Evolutionary conservation across 352 stramenopile genomes (phyloP).

Genomic region (Thalassiosira hispida): DNA sequence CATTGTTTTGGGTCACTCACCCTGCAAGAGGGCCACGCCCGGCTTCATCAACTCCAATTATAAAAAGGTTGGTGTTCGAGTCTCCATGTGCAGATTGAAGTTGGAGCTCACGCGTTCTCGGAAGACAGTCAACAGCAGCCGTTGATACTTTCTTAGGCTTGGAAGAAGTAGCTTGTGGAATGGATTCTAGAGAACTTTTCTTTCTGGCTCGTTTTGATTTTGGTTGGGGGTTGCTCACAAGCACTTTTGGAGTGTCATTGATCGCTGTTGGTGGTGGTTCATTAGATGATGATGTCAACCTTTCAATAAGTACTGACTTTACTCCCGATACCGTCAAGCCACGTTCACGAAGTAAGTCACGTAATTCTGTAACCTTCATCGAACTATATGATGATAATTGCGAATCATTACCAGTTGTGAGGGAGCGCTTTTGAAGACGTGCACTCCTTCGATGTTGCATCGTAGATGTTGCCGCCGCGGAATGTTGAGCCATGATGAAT

Average conservation of each 20-base stretch:
- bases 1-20: conserved; percentile 5
- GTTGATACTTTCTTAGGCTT: background rate
- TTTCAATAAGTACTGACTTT: conserved; percentile 35
- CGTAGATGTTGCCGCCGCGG: background rate
- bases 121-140: conserved; percentile 16
- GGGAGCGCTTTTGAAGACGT: conserved; percentile 3
- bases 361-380: conserved; percentile 39
- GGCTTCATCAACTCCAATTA: conserved; percentile 96
- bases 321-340: conserved; percentile 35
- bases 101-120: conserved; percentile 45
- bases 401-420: background rate
- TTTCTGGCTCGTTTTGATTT: conserved; percentile 15
- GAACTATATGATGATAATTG: conserved; percentile 18
- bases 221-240: conserved; percentile 1
- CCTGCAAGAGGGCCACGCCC: conserved; percentile 94
- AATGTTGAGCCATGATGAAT: conserved; percentile 7
- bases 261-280: conserved; percentile 11
- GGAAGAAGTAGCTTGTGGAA: conserved; percentile 1
- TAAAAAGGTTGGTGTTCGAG: conserved; percentile 13
- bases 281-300: background rate
- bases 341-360: conserved; percentile 23
- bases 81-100: conserved; percentile 17
- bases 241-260: background rate
- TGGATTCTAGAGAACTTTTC: conserved; percentile 1
- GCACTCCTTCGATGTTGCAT: conserved; percentile 13